These are phyloP conservation scores for Emergomyces africanus DNA, from an alignment of 2,329 filamentous ascomycete genomes.

Conservation along the genomic window DNA sequence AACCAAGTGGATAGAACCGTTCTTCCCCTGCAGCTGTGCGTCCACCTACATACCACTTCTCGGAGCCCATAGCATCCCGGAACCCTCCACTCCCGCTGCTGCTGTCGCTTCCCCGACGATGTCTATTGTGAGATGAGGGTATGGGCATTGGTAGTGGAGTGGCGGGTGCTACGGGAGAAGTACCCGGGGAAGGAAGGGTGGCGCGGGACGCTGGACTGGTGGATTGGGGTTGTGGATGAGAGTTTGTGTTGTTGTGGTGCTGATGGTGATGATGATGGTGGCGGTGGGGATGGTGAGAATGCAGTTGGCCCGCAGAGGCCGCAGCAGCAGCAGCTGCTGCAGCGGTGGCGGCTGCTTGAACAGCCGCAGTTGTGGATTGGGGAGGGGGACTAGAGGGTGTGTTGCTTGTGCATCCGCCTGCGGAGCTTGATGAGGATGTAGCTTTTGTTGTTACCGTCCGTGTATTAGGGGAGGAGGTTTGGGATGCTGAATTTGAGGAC, in stretches of 20 bases:
- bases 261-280: constrained; percentile 25
- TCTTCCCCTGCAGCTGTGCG: constrained; percentile 36
- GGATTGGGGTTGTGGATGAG: constrained; percentile 12
- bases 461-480: constrained; percentile 29
- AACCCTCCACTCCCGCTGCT: constrained; percentile 36
- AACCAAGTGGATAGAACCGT: constrained; percentile 35
- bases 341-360: constrained; percentile 21
- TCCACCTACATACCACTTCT: constrained; percentile 42
- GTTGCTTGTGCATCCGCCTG: constrained; percentile 9
- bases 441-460: constrained; percentile 38
- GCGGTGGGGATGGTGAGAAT: constrained; percentile 24
- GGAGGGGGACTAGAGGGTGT: constrained; percentile 5
- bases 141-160: constrained; percentile 28
- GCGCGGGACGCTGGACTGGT: constrained; percentile 9
- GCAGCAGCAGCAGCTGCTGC: constrained; percentile 14
- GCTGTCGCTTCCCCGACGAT: constrained; percentile 35
- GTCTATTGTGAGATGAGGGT: constrained; percentile 22
- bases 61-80: constrained; percentile 33
- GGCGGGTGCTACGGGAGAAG: constrained; percentile 16
- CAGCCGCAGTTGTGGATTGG: constrained; percentile 21
- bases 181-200: constrained; percentile 18
- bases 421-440: constrained; percentile 14
- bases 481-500: constrained; percentile 24
- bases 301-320: constrained; percentile 13
- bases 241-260: constrained; percentile 10